These are phyloP conservation scores for Colletotrichum euphorbiae DNA, from an alignment of 2,329 filamentous ascomycete species.

Conservation along the genomic window DNA sequence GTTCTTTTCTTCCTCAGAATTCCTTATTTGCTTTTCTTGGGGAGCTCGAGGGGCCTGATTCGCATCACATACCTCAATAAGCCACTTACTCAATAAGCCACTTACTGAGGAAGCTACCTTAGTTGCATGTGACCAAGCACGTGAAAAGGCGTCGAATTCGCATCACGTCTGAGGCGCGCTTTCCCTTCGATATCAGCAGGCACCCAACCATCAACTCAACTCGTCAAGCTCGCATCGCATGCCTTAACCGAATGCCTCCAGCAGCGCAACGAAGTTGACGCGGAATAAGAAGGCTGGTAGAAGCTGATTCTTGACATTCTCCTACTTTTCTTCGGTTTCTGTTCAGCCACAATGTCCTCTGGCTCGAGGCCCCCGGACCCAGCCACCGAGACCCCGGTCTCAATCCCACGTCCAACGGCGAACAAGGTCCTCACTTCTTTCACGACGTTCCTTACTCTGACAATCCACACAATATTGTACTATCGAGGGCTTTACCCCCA, in stretches of 20 bases:
- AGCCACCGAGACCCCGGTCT: constrained; percentile 26
- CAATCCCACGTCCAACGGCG: constrained; percentile 56
- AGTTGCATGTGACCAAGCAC: neutral
- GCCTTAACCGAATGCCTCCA: too few species aligned
- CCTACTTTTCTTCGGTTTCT: neutral
- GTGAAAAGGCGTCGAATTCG: constrained; percentile 1
- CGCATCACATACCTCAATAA: too few species aligned
- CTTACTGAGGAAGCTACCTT: too few species aligned
- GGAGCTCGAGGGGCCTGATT: too few species aligned
- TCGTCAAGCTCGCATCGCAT: too few species aligned
- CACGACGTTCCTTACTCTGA: constrained; percentile 82
- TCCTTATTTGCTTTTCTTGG: too few species aligned
- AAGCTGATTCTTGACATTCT: neutral
- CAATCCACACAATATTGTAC: constrained; percentile 88
- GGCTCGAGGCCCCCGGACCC: constrained; percentile 19
- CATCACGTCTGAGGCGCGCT: constrained; percentile 12
- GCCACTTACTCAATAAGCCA: too few species aligned
- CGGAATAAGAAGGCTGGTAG: too few species aligned
- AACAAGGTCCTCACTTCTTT: constrained; percentile 75
- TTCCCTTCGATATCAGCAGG: neutral
- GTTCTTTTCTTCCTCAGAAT: too few species aligned
- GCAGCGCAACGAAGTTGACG: too few species aligned
- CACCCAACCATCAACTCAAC: neutral
- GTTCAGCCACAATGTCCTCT: constrained; percentile 21
- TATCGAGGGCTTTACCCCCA: constrained; percentile 83